Percentiles rank a stretch among this genome's conserved stretches.
Evolutionary conservation across 768 basidiomycete genomes (phyloP).

Genomic region (Phylloporus arenicola): DNA sequence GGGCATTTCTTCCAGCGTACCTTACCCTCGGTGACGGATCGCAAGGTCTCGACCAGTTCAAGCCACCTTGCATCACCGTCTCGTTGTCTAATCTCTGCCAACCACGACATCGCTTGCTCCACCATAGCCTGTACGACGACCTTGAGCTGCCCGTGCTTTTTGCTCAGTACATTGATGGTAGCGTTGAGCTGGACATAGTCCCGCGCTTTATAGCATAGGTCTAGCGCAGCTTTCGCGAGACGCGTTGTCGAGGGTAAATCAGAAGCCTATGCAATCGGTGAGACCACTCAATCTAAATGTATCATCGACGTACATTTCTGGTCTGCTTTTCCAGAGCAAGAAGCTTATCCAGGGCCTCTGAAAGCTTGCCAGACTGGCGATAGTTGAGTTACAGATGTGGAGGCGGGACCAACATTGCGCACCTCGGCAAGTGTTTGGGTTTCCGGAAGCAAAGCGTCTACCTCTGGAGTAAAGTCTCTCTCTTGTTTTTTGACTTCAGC

Average conservation of each 20-base stretch:
- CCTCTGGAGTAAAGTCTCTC: constrained; percentile 82
- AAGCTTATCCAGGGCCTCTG: constrained; percentile 87
- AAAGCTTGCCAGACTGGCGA: constrained; percentile 68
- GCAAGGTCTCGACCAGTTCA: constrained; percentile 81
- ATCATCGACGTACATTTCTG: constrained; percentile 66
- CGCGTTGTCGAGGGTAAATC: constrained; percentile 90
- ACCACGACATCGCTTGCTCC: constrained; percentile 76
- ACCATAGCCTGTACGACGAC: constrained; percentile 88
- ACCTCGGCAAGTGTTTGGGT: constrained; percentile 70
- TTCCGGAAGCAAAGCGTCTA: constrained; percentile 68
- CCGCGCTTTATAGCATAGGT: constrained; percentile 66
- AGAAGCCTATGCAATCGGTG: constrained; percentile 59
- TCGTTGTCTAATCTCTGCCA: constrained; percentile 65
- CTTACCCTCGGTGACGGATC: constrained; percentile 95
- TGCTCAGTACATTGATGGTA: constrained; percentile 65
- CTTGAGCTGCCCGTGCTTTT: constrained; percentile 97
- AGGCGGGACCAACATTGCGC: constrained; percentile 13
- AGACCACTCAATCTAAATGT: neutral
- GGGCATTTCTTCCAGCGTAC: constrained; percentile 37
- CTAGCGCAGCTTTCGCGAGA: constrained; percentile 67
- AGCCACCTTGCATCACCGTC: constrained; percentile 76
- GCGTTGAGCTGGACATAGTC: constrained; percentile 69
- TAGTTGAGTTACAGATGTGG: constrained; percentile 6
- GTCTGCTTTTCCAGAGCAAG: constrained; percentile 91
- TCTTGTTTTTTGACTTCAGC: constrained; percentile 80